Evolutionary conservation across 192 early-diverging fungal genomes (phyloP).

Genomic region (Backusella circina): DNA sequence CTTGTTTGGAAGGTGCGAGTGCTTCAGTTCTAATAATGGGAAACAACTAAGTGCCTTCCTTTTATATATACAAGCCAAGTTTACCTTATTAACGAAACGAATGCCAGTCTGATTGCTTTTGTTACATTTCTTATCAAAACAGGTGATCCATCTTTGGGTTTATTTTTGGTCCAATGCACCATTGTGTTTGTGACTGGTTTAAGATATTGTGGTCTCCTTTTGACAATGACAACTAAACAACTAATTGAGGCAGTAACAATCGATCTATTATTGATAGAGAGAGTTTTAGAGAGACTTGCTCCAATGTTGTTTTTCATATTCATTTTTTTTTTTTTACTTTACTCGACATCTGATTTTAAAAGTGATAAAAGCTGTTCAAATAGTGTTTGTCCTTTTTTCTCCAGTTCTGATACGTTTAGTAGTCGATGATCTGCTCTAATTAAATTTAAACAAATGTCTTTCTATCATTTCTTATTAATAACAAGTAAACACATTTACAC

Average conservation of each 20-base stretch:
- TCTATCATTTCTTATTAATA: not conserved
- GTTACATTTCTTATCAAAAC: conserved; percentile 28
- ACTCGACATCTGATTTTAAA: conserved; percentile 5
- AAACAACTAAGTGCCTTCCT: too few relatives aligned
- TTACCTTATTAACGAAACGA: conserved; percentile 37
- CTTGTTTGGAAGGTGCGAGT: conserved; percentile 14
- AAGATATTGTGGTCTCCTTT: conserved; percentile 31
- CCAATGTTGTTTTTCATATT: conserved; percentile 18
- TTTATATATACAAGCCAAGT: too few relatives aligned
- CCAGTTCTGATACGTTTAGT: conserved; percentile 19
- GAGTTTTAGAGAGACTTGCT: too few relatives aligned
- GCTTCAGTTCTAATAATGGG: conserved; percentile 24
- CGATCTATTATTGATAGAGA: too few relatives aligned
- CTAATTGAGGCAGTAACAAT: conserved; percentile 38
- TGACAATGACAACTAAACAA: conserved; percentile 28
- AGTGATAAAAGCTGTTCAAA: conserved; percentile 21
- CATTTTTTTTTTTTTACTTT: not conserved
- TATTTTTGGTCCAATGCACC: conserved; percentile 19
- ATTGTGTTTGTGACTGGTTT: conserved; percentile 16
- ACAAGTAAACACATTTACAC: not conserved
- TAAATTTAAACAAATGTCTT: conserved; percentile 30
- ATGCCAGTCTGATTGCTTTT: conserved; percentile 27
- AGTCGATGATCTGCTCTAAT: conserved; percentile 34
- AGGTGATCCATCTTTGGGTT: conserved; percentile 8
- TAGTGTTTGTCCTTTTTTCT: conserved; percentile 26